These are phyloP conservation scores for Pythium biforme DNA, from an alignment of 352 stramenopile species.

Conservation along the genomic window DNA sequence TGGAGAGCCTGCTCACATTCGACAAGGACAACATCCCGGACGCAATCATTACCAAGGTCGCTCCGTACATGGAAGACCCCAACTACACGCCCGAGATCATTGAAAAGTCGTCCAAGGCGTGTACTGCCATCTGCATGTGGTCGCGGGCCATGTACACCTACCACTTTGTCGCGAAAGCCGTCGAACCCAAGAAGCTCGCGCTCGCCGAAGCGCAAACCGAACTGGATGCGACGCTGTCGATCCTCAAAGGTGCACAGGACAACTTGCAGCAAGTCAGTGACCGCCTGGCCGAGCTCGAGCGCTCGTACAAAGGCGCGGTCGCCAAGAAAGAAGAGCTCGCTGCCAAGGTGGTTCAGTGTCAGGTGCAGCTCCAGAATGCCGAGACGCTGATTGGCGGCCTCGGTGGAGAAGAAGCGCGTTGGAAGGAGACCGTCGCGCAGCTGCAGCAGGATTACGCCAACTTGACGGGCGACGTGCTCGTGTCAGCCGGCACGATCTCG, in stretches of 20 bases:
- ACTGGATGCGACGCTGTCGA: conserved; percentile 48
- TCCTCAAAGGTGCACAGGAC: conserved; percentile 54
- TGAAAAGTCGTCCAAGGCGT: conserved; percentile 91
- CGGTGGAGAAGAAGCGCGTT: conserved; percentile 81
- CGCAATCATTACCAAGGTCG: conserved; percentile 79
- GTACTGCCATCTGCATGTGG: conserved; percentile 92
- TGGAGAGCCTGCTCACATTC: conserved; percentile 87
- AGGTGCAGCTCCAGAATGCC: conserved; percentile 88
- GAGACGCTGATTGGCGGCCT: conserved; percentile 82
- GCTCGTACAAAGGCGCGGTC: conserved; percentile 80
- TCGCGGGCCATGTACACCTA: conserved; percentile 84
- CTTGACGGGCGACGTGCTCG: conserved; percentile 82
- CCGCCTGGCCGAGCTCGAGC: conserved; percentile 80
- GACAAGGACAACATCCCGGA: conserved; percentile 95
- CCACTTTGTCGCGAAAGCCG: conserved; percentile 78
- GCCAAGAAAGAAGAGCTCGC: conserved; percentile 91
- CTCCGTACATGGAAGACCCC: conserved; percentile 86
- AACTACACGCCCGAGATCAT: conserved; percentile 91
- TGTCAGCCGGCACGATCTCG: conserved; percentile 85
- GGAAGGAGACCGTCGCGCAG: conserved; percentile 80
- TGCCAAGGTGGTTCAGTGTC: conserved; percentile 86
- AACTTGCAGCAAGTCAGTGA: conserved; percentile 84
- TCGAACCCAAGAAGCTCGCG: conserved; percentile 75
- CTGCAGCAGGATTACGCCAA: conserved; percentile 75
- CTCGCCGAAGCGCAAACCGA: conserved; percentile 59